phyloP scores from a whole-genome alignment of 2,329 filamentous ascomycete genomes.

The Aspergillus amoenus region DNA sequence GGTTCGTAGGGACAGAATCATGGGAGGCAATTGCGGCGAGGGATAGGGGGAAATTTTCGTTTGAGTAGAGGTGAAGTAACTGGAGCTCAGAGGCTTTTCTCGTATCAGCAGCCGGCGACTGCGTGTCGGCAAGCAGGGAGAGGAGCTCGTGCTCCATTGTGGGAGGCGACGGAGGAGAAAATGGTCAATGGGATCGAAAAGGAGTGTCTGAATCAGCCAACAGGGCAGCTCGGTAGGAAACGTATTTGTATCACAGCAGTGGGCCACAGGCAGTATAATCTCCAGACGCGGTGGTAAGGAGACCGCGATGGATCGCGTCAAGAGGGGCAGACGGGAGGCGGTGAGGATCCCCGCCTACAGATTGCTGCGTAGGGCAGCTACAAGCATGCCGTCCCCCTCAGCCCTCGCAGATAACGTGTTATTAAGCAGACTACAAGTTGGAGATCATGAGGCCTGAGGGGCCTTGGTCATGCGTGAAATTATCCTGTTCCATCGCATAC shows the following conservation, averaged over 20 bases:
- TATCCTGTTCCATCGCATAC: neutral
- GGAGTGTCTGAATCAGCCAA: neutral
- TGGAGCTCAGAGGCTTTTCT: constrained; percentile 86
- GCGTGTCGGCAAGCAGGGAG: constrained; percentile 81
- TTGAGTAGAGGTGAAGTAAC: constrained; percentile 67
- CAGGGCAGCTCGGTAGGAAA: neutral
- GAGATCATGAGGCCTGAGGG: neutral
- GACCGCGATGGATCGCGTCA: constrained; percentile 18
- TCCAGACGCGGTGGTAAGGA: neutral
- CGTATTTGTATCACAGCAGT: neutral
- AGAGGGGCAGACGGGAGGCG: constrained; percentile 22
- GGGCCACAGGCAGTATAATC: neutral
- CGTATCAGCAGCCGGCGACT: constrained; percentile 70
- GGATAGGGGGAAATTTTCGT: constrained; percentile 71
- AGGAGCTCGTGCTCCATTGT: constrained; percentile 91
- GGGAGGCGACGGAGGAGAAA: constrained; percentile 3
- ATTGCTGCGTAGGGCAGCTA: neutral
- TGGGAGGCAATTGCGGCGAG: constrained; percentile 81
- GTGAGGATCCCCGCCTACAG: constrained; percentile 11
- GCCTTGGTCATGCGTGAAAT: neutral
- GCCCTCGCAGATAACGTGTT: neutral
- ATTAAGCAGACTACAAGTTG: neutral
- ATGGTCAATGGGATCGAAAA: neutral
- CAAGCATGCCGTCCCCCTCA: neutral
- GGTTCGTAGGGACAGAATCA: constrained; percentile 66